These are phyloP conservation scores for Tetradesmus lagerheimii DNA, from an alignment of 139 green algal genomes.

Conservation along the genomic window DNA sequence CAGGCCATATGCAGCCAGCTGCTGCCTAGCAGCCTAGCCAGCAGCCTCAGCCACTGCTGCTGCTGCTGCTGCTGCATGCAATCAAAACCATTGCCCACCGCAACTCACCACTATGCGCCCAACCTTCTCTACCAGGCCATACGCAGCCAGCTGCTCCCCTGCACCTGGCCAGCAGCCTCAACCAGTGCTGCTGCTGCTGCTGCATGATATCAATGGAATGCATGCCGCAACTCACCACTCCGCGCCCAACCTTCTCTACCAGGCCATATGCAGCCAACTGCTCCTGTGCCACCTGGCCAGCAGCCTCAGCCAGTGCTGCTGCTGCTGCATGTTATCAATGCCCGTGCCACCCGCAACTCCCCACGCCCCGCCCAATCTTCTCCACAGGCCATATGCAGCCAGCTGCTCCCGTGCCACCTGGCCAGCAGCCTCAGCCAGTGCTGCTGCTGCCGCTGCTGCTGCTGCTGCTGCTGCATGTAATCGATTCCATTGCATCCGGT, in stretches of 20 bases:
- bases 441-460: too few relatives aligned
- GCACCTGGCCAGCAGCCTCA: too few relatives aligned
- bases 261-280: constrained; percentile 34
- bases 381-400: constrained; percentile 29
- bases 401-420: constrained; percentile 8
- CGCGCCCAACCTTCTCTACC: constrained; percentile 30
- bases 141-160: constrained; percentile 22
- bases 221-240: constrained; percentile 20
- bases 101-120: constrained; percentile 20
- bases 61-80: too few relatives aligned
- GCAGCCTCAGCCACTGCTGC: too few relatives aligned
- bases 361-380: constrained; percentile 11
- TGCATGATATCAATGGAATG: background rate
- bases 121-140: constrained; percentile 37
- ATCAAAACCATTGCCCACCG: background rate
- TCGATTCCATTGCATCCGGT: too few relatives aligned
- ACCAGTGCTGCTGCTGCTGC: too few relatives aligned
- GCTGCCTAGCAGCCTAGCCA: too few relatives aligned
- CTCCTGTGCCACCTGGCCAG: constrained; percentile 13
- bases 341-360: too few relatives aligned
- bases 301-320: too few relatives aligned
- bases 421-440: background rate
- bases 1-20: too few relatives aligned
- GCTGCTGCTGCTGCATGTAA: too few relatives aligned
- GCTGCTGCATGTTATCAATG: too few relatives aligned